Evolutionary conservation across 129 eudicot species (phyloP).

Genomic region (Saussurea involucrata): DNA sequence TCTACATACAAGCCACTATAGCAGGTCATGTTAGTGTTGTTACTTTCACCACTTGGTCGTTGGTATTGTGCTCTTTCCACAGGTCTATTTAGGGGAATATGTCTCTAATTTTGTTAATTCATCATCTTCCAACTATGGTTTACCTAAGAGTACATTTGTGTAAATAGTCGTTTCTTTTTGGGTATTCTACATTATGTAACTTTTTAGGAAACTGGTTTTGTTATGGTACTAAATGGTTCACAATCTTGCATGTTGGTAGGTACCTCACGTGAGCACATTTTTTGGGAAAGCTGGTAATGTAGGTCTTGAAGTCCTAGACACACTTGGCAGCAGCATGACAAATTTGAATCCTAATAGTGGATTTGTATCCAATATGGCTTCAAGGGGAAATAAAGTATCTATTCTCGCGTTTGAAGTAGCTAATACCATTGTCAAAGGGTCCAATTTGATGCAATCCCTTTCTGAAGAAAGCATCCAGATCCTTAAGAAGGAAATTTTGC

Average conservation of each 20-base stretch:
- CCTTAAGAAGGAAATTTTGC: slow-evolving; percentile 66
- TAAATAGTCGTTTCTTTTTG: neutral
- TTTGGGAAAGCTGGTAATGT: slow-evolving; percentile 81
- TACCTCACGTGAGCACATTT: slow-evolving; percentile 71
- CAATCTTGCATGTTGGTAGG: slow-evolving; percentile 38
- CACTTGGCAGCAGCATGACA: slow-evolving; percentile 83
- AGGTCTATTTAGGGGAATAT: neutral
- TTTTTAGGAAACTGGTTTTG: neutral
- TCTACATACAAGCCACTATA: neutral
- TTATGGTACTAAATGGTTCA: neutral
- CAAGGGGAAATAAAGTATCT: slow-evolving; percentile 80
- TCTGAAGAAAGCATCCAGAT: slow-evolving; percentile 73
- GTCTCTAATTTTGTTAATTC: neutral
- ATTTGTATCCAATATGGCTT: slow-evolving; percentile 66
- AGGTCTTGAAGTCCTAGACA: slow-evolving; percentile 77
- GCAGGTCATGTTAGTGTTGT: neutral
- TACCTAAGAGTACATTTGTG: neutral
- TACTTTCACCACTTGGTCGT: neutral
- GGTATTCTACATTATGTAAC: neutral
- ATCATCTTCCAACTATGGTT: neutral
- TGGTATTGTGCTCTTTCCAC: neutral
- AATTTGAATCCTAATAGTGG: slow-evolving; percentile 70
- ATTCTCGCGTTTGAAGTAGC: slow-evolving; percentile 94
- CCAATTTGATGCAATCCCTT: slow-evolving; percentile 76
- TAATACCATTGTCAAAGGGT: slow-evolving; percentile 83